Percentiles rank a stretch among this genome's conserved stretches.
These are phyloP conservation scores for Hanseniaspora uvarum DNA, from an alignment of 1,139 yeast genomes.

Conservation along the genomic window DNA sequence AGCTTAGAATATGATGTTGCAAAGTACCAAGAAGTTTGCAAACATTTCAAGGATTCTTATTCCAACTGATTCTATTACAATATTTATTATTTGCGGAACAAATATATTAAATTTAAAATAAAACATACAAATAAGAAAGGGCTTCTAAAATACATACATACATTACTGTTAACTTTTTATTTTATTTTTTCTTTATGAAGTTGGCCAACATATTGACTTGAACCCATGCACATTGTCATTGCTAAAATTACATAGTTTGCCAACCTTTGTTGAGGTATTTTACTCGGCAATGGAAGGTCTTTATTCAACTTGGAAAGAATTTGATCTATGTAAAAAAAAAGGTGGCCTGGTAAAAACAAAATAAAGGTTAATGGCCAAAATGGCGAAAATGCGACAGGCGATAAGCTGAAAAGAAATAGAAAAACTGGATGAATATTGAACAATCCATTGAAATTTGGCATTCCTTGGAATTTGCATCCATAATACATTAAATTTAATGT, in stretches of 20 bases:
- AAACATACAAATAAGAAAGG: background rate
- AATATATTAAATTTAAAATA: background rate
- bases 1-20: background rate
- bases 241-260: background rate
- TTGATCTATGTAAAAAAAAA: background rate
- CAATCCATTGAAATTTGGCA: slow-evolving; percentile 9
- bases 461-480: background rate
- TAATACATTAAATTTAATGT: slow-evolving; percentile 8
- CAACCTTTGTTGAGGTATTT: background rate
- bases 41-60: background rate
- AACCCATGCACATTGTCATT: too few species aligned
- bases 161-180: background rate
- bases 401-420: background rate
- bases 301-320: background rate
- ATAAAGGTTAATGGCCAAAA: background rate
- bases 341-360: slow-evolving; percentile 7
- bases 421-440: slow-evolving; percentile 9
- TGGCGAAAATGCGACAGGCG: background rate
- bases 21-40: background rate
- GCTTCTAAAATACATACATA: background rate
- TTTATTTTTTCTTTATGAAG: too few species aligned
- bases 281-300: background rate
- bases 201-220: too few species aligned
- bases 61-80: background rate
- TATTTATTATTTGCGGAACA: slow-evolving; percentile 3